Evolutionary conservation across 371 early-diverging fungal genomes (phyloP).

Genomic region (Rhizopus stolonifer): DNA sequence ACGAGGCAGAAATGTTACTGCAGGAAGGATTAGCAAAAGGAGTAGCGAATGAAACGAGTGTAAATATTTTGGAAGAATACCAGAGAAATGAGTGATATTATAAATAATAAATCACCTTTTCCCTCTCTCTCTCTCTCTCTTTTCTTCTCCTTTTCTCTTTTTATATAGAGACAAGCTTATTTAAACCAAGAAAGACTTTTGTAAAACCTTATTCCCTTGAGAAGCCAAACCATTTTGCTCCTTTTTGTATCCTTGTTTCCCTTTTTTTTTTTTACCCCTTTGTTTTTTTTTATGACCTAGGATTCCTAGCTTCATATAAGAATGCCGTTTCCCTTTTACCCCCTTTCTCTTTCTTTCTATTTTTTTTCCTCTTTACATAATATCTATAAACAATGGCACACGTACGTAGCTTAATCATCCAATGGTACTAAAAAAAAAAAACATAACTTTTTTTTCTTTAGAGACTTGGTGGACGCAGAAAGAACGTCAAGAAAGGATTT

Average conservation of each 20-base stretch:
- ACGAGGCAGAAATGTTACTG: slow-evolving; percentile 1
- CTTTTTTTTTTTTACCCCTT: slow-evolving; percentile 1
- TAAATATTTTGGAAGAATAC: slow-evolving; percentile 11
- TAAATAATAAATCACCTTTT: not conserved
- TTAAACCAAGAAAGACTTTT: too few species aligned
- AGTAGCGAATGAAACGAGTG: slow-evolving; percentile 15
- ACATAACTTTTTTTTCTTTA: slow-evolving; percentile 7
- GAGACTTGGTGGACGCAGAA: slow-evolving; percentile 77
- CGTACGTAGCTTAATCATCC: too few species aligned
- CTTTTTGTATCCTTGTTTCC: not conserved
- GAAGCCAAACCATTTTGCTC: not conserved
- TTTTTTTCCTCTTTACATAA: not conserved
- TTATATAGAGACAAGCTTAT: not conserved
- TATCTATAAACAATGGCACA: slow-evolving; percentile 16
- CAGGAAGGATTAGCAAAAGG: slow-evolving; percentile 9
- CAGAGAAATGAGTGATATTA: not conserved
- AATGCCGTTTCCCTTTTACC: not conserved
- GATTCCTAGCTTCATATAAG: not conserved
- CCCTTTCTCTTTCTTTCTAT: not conserved
- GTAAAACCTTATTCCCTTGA: not conserved
- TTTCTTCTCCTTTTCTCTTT: not conserved
- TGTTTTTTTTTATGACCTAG: not conserved
- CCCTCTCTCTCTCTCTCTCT: not conserved
- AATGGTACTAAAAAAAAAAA: too few species aligned
- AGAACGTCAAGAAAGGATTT: slow-evolving; percentile 94